Evolutionary conservation across 305 asterid species (phyloP).

Genomic region (Fraxinus dipetala): DNA sequence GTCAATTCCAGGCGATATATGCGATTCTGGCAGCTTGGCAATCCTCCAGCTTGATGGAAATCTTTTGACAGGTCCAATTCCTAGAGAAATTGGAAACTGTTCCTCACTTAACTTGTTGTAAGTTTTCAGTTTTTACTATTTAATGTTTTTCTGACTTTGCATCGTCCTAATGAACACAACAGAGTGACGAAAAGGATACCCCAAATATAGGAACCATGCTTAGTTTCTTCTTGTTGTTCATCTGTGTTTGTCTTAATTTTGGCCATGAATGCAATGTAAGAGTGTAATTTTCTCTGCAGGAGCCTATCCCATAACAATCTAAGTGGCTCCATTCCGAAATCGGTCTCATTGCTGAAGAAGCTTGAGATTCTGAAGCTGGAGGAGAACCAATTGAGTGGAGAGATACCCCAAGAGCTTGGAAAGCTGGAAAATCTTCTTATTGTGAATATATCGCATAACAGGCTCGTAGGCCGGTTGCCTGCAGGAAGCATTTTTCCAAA

Average conservation of each 20-base stretch:
- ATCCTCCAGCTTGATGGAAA: slow-evolving; percentile 94
- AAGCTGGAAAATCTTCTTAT: slow-evolving; percentile 70
- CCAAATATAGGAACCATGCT: background rate
- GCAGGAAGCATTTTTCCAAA: slow-evolving; percentile 63
- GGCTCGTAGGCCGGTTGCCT: slow-evolving; percentile 78
- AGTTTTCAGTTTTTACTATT: slow-evolving; percentile 29
- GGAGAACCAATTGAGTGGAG: slow-evolving; percentile 72
- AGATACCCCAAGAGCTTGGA: slow-evolving; percentile 79
- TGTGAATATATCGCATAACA: slow-evolving; percentile 73
- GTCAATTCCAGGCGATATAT: slow-evolving; percentile 68
- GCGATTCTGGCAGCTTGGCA: slow-evolving; percentile 77
- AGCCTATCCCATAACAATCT: slow-evolving; percentile 85
- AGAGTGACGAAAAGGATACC: background rate
- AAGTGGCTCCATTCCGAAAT: slow-evolving; percentile 65
- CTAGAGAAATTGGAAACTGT: slow-evolving; percentile 77
- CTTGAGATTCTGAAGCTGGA: slow-evolving; percentile 87
- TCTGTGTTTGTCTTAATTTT: too few species aligned
- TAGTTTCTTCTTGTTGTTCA: background rate
- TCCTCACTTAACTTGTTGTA: slow-evolving; percentile 81
- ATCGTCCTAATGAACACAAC: background rate
- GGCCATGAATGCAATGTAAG: background rate
- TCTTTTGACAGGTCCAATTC: slow-evolving; percentile 66
- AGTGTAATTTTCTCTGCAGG: slow-evolving; percentile 41
- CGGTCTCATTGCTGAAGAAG: slow-evolving; percentile 61
- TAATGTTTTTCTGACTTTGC: background rate